A percentile compares a stretch with the other conserved stretches of the same genome.
phyloP scores from a whole-genome alignment of 2,329 filamentous ascomycete species.

The Botryotinia convoluta region DNA sequence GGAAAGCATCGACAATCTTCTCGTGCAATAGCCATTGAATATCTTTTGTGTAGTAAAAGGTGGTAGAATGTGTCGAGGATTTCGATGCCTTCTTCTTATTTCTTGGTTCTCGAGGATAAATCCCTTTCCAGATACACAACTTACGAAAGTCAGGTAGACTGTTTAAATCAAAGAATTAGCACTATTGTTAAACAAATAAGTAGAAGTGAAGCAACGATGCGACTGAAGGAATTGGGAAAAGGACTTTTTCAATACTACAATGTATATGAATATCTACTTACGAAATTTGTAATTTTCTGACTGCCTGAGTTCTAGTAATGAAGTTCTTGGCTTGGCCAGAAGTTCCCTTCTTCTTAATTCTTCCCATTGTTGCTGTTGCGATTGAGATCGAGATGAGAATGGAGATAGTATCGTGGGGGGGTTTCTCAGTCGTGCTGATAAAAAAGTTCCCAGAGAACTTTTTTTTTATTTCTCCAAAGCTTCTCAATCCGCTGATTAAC shows the following conservation, averaged over 20 bases:
- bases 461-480: constrained; percentile 19
- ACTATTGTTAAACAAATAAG: not conserved
- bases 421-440: constrained; percentile 18
- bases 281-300: constrained; percentile 88
- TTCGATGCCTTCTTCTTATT: constrained; percentile 97
- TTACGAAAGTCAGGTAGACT: constrained; percentile 96
- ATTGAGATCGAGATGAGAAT: constrained; percentile 3
- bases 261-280: constrained; percentile 11
- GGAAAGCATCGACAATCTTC: constrained; percentile 88
- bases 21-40: constrained; percentile 98
- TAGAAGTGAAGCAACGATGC: not conserved
- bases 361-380: constrained; percentile 54
- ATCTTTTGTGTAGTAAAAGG: constrained; percentile 89
- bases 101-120: constrained; percentile 94
- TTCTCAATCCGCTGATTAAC: constrained; percentile 12
- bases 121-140: constrained; percentile 99
- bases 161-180: constrained; percentile 23
- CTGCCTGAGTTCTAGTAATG: constrained; percentile 93
- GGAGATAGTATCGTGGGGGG: constrained; percentile 3
- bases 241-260: not conserved
- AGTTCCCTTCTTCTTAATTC: constrained; percentile 84
- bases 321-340: constrained; percentile 96
- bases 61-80: constrained; percentile 84
- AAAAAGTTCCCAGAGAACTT: constrained; percentile 19
- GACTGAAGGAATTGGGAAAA: not conserved